Percentiles rank a stretch among this genome's conserved stretches.
Conservation (phyloP, 2,329 filamentous ascomycete species). For the Ceratocystis alfenasii region DNA sequence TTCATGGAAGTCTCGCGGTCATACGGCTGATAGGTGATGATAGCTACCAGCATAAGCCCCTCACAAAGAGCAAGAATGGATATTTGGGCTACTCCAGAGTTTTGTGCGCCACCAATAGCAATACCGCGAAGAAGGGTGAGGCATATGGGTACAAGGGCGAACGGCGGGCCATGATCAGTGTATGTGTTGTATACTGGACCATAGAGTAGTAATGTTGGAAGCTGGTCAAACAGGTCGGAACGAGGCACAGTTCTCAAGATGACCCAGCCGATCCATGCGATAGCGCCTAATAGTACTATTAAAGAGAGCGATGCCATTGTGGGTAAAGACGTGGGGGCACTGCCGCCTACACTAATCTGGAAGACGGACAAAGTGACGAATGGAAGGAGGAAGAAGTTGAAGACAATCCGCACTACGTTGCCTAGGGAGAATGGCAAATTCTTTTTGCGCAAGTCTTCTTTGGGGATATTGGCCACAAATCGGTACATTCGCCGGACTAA, state of each 20-base stretch:
- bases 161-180: constrained; percentile 81
- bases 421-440: constrained; percentile 79
- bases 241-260: constrained; percentile 72
- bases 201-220: constrained; percentile 78
- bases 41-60: constrained; percentile 73
- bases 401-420: constrained; percentile 71
- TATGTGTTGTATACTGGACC: constrained; percentile 96
- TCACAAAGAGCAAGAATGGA: constrained; percentile 89
- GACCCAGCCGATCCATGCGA: constrained; percentile 66
- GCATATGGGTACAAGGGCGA: constrained; percentile 75
- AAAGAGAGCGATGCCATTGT: constrained; percentile 65
- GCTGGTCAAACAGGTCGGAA: constrained; percentile 81
- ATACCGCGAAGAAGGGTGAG: constrained; percentile 78
- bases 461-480: constrained; percentile 54
- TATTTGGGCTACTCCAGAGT: constrained; percentile 84
- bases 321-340: constrained; percentile 58
- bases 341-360: constrained; percentile 65
- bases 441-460: constrained; percentile 82
- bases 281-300: constrained; percentile 58
- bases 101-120: constrained; percentile 83
- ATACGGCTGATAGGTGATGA: constrained; percentile 84
- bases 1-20: constrained; percentile 94
- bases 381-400: constrained; percentile 85
- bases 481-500: constrained; percentile 64
- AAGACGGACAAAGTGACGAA: constrained; percentile 80